Conservation (phyloP, 208 protist genomes). For the Jaenimonas drosophilae region DNA sequence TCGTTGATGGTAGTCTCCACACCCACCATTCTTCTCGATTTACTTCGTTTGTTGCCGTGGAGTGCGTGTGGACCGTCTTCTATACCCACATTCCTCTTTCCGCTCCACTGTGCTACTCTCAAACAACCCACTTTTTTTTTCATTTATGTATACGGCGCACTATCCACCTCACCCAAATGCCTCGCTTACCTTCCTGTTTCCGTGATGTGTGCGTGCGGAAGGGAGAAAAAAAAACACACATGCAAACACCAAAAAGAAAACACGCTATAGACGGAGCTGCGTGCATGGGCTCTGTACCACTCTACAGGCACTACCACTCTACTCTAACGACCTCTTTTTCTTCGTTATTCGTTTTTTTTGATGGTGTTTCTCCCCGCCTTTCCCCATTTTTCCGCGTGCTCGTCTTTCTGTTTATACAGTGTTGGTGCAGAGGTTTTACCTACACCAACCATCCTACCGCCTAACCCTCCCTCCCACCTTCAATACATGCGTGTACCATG, state of each 20-base stretch:
- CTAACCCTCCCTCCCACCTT: not conserved
- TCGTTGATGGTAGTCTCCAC: no score
- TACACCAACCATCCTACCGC: no score
- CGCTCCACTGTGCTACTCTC: no score
- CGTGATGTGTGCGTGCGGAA: not conserved
- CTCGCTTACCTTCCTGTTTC: no score
- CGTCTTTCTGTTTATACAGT: no score
- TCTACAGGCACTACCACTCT: no score
- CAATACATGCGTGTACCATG: not conserved
- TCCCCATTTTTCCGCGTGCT: not conserved
- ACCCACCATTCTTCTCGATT: no score
- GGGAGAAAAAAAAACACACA: conserved; percentile 2
- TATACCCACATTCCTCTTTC: not conserved
- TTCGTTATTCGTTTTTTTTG: conserved; percentile 9
- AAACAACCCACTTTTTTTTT: not conserved
- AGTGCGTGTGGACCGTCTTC: not conserved
- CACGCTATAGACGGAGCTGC: no score
- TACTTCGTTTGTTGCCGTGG: no score
- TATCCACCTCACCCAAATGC: not conserved
- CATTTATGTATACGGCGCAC: not conserved
- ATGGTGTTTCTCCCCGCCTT: not conserved
- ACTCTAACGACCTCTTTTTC: not conserved
- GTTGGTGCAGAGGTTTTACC: no score
- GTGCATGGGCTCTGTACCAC: no score
- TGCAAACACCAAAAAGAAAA: conserved; percentile 3